A percentile compares a stretch with the other conserved stretches of the same genome.
Evolutionary conservation across 2,329 filamentous ascomycete species (phyloP).

Genomic region (Eurotiales sp.): DNA sequence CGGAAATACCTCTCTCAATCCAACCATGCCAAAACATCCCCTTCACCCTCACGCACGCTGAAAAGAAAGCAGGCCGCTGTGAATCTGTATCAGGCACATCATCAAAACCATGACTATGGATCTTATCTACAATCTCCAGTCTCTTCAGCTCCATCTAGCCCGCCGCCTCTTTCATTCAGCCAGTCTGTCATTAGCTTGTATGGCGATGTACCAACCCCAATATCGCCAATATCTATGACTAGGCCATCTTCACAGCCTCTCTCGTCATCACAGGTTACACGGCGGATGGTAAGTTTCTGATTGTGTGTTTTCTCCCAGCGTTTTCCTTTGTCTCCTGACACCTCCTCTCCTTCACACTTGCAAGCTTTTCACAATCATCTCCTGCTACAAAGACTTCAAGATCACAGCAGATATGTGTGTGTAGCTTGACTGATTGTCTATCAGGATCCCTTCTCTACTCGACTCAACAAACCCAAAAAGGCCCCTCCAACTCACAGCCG

Average conservation of each 20-base stretch:
- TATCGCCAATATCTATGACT: slow-evolving; percentile 7
- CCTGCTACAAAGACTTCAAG: neutral
- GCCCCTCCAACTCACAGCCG: slow-evolving; percentile 6
- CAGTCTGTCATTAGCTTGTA: slow-evolving; percentile 26
- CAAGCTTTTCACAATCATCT: neutral
- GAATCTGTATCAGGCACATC: slow-evolving; percentile 27
- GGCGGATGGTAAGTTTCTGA: slow-evolving; percentile 10
- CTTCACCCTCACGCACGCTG: slow-evolving; percentile 25
- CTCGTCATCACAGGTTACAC: neutral
- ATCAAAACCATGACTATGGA: slow-evolving; percentile 9
- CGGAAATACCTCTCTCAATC: slow-evolving; percentile 31
- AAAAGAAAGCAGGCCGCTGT: slow-evolving; percentile 31
- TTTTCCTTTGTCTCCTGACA: neutral
- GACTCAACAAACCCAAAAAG: slow-evolving; percentile 6
- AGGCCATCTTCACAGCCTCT: slow-evolving; percentile 5
- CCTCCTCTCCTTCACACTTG: no score
- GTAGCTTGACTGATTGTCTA: neutral
- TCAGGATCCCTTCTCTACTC: slow-evolving; percentile 12
- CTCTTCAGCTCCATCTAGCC: slow-evolving; percentile 30
- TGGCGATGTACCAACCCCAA: slow-evolving; percentile 14
- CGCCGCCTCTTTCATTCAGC: slow-evolving; percentile 35
- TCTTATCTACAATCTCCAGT: slow-evolving; percentile 18
- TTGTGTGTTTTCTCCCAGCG: neutral
- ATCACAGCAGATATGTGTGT: neutral
- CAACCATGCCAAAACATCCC: slow-evolving; percentile 20